Evolutionary conservation across 805 yeast species (phyloP).

Genomic region (Clavispora asparagi): DNA sequence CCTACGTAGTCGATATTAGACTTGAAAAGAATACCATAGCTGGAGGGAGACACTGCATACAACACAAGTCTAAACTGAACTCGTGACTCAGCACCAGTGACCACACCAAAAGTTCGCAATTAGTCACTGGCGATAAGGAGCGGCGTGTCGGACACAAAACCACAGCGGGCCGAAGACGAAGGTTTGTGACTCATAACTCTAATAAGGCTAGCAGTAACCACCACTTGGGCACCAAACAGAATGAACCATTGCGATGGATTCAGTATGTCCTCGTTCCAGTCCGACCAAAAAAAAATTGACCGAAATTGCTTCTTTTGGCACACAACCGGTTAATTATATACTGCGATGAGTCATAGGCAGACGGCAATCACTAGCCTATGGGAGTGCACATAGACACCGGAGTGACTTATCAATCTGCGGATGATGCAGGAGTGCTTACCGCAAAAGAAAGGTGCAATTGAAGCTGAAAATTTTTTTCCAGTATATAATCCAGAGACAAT

Average conservation of each 20-base stretch:
- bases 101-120: background rate
- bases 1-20: no score
- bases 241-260: background rate
- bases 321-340: background rate
- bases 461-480: constrained; percentile 12
- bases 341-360: constrained; percentile 10
- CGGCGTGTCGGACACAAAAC: background rate
- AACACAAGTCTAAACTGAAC: background rate
- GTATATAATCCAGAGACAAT: constrained; percentile 4
- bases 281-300: background rate
- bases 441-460: constrained; percentile 5
- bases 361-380: constrained; percentile 8
- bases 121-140: background rate
- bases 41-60: no score
- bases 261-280: background rate
- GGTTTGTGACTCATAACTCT: background rate
- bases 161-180: background rate
- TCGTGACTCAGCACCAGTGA: background rate
- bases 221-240: background rate
- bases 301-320: background rate
- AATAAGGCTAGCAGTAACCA: background rate
- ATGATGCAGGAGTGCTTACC: constrained; percentile 11
- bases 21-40: no score
- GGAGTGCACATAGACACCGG: constrained; percentile 5
- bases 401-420: constrained; percentile 14